Percentiles rank a stretch among this genome's conserved stretches.
phyloP scores from a whole-genome alignment of 208 protist genomes.

The Acanthamoeba royreba region DNA sequence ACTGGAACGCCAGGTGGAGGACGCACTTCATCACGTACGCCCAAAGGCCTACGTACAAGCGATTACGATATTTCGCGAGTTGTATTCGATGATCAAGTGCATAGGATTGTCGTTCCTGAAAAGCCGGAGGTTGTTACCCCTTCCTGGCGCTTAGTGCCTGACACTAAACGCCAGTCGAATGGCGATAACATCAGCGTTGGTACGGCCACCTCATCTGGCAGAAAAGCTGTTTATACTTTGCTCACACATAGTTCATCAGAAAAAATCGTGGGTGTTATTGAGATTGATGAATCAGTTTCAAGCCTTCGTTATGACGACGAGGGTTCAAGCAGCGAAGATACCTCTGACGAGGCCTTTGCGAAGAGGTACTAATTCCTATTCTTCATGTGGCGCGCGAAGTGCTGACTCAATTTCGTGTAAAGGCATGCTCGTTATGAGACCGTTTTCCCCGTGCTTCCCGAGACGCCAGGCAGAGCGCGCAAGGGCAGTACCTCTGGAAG shows the following conservation, averaged over 20 bases:
- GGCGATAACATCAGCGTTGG: not conserved
- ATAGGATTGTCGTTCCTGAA: not conserved
- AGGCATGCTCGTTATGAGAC: not conserved
- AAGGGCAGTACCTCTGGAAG: not conserved
- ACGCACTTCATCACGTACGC: not conserved
- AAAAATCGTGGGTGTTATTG: not conserved
- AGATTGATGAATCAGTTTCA: not conserved
- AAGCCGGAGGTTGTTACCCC: not conserved
- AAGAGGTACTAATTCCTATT: not conserved
- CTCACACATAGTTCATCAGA: not conserved
- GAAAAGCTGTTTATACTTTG: not conserved
- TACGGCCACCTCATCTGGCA: not conserved
- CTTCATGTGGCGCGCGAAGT: not conserved
- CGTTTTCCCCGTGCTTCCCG: not conserved
- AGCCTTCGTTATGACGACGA: too few relatives aligned
- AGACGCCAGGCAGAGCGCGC: not conserved
- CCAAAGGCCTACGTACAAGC: conserved; percentile 7
- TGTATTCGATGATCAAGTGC: conserved; percentile 3
- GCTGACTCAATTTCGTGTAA: not conserved
- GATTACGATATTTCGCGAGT: conserved; percentile 2
- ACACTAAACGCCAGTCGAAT: not conserved
- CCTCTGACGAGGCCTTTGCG: not conserved
- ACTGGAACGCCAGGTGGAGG: not conserved
- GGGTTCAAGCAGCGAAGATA: conserved; percentile 1
- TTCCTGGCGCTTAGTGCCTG: not conserved